A percentile compares a stretch with the other conserved stretches of the same genome.
Conservation (phyloP, 176 grass and related monocot species). For the Oryza glumipatula region DNA sequence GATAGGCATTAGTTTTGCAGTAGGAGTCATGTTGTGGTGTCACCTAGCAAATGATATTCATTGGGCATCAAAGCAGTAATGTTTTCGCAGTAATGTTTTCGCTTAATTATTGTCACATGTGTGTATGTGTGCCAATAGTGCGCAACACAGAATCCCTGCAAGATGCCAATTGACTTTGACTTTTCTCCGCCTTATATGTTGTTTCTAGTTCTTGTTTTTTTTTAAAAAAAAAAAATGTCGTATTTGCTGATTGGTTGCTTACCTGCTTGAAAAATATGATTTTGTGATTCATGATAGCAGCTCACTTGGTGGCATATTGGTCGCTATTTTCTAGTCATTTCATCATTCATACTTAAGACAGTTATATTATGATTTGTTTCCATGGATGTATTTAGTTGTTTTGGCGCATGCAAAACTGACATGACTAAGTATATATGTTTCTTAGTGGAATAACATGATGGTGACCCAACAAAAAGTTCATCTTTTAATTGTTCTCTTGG, state of each 20-base stretch:
- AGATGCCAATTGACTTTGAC: neutral
- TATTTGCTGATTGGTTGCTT: conserved; percentile 10
- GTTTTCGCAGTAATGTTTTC: neutral
- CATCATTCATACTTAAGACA: neutral
- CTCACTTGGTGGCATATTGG: conserved; percentile 16
- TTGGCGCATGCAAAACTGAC: conserved; percentile 5
- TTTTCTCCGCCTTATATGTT: neutral
- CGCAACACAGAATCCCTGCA: neutral
- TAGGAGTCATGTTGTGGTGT: conserved; percentile 24
- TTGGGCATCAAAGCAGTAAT: conserved; percentile 10
- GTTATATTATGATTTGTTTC: neutral
- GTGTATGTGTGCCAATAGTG: neutral
- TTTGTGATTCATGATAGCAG: neutral
- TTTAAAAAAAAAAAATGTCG: neutral
- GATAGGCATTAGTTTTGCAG: conserved; percentile 10
- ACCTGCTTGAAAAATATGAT: conserved; percentile 2
- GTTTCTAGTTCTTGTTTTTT: neutral
- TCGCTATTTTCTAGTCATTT: neutral
- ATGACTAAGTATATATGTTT: neutral
- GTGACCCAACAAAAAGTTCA: neutral
- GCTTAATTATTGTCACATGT: conserved; percentile 13
- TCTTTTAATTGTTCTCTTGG: conserved; percentile 5
- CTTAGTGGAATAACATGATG: neutral
- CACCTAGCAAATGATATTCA: conserved; percentile 28
- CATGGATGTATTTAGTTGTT: neutral